Base-by-base conservation (phyloP, 2,329 filamentous ascomycete genomes). In the Tympanopsis confertula region DNA sequence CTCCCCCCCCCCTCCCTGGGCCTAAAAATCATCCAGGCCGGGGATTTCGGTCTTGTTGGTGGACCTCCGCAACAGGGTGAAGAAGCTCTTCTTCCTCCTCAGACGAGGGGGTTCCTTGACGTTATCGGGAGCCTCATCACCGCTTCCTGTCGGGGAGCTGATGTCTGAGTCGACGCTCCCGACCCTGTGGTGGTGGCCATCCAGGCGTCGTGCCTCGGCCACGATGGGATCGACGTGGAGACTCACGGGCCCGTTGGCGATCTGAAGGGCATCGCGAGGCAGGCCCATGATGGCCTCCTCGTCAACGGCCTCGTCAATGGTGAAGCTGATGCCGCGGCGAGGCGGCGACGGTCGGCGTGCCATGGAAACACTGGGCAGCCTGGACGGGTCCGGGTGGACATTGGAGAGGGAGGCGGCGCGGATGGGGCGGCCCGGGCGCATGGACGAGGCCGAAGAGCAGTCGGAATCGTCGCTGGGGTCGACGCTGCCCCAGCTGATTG, bases 401-500 rank as follows among this genome's bases (percentile, higher is more conserved):
- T n/a, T 26, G 22, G 22, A 7, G 22, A 26, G 22, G 7, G 22
- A 26, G 22, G 7, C 22, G n/a, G 22, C 22, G 7, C 22, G 22
- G 22, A n/a, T 26, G 7, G 22, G 22, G 7, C 22, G 22, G 22
- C 7, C n/a, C 22, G 22, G 22, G 7, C 22, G 22, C 22, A 10
- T 26, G 22, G 22, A 26, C 22, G 7, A 10, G 22, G n/a, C n/a
- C 7, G n/a, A 26, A 7, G 7, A 7, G 22, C 7, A 7, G 7
- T 26, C 22, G n/a, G n/a, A n/a, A n/a, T 58, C 47, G 30, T 56
- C 49, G 22, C 54, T 53, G 1, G 55, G 55, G 7, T 54, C 54
- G 44, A 70, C 62, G 41, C 57, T 55, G 37, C 68, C 68, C 40
- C 69, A 59, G 46, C 56, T 66, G 40, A 68, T 55, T 14, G 65